These are phyloP conservation scores for Pseudognaphalium luteoalbum DNA, from an alignment of 129 eudicot species.

Conservation along the genomic window DNA sequence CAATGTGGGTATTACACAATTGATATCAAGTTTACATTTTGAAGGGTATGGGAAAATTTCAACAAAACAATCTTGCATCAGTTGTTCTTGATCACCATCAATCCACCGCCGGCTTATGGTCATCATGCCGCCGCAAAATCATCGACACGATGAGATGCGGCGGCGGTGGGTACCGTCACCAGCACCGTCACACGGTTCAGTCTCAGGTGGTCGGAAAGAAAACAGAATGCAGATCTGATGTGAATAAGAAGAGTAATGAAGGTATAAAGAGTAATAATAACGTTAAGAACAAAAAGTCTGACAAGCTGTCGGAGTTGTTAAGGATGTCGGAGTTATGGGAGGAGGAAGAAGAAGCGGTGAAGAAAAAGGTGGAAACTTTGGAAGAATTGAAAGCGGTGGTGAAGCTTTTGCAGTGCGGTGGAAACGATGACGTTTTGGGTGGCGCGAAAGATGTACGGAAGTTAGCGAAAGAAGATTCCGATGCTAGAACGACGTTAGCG, in stretches of 20 bases:
- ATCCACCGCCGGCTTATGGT: constrained; percentile 36
- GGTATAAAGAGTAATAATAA: not conserved
- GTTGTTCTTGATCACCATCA: constrained; percentile 41
- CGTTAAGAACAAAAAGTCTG: constrained; percentile 37
- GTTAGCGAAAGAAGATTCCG: constrained; percentile 58
- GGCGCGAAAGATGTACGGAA: constrained; percentile 66
- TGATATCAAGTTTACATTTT: not conserved
- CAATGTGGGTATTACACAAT: constrained; percentile 27
- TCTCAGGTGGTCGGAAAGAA: constrained; percentile 24
- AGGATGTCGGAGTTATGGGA: constrained; percentile 45
- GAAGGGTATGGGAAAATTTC: constrained; percentile 35
- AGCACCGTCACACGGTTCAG: not conserved
- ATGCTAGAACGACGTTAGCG: constrained; percentile 64
- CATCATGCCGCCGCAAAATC: constrained; percentile 53
- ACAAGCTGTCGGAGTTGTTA: constrained; percentile 70
- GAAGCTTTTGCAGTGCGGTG: constrained; percentile 49
- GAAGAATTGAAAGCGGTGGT: constrained; percentile 68
- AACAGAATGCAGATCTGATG: constrained; percentile 32
- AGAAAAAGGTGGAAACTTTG: constrained; percentile 56
- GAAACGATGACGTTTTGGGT: constrained; percentile 42
- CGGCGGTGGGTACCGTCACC: constrained; percentile 43
- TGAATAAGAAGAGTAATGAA: constrained; percentile 2
- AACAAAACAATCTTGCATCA: constrained; percentile 49
- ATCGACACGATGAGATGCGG: constrained; percentile 65
- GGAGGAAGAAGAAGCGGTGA: constrained; percentile 57